Conservation (phyloP, 768 basidiomycete genomes). For the Auriscalpium microsporum region DNA sequence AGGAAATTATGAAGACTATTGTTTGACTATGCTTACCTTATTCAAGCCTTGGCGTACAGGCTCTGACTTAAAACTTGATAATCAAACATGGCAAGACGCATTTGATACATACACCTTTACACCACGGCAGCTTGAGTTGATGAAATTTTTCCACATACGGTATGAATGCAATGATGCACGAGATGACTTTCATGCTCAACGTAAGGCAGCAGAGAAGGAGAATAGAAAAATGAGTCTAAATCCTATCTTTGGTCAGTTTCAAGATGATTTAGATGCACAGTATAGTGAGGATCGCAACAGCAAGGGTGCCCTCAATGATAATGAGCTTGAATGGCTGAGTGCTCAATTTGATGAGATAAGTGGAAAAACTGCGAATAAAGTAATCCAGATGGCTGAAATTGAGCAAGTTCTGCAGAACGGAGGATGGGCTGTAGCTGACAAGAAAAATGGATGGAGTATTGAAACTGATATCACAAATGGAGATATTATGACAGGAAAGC, state of each 20-base stretch:
- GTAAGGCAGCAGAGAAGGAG: conserved; percentile 3
- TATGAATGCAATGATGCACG: conserved; percentile 30
- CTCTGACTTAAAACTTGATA: conserved; percentile 1
- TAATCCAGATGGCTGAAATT: too few species aligned
- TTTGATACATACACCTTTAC: conserved; percentile 16
- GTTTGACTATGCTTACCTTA: conserved; percentile 9
- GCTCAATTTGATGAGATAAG: too few species aligned
- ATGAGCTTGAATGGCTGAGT: too few species aligned
- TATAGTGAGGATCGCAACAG: not conserved
- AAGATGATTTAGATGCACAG: not conserved
- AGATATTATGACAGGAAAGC: too few species aligned
- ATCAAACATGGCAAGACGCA: conserved; percentile 18
- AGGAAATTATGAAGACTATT: conserved; percentile 14
- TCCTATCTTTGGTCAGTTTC: not conserved
- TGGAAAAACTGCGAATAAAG: too few species aligned
- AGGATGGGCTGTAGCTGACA: too few species aligned
- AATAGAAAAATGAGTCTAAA: too few species aligned
- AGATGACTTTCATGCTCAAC: conserved; percentile 23
- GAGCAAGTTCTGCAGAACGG: too few species aligned
- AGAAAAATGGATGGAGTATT: too few species aligned
- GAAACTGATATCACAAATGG: too few species aligned
- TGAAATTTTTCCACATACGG: conserved; percentile 24
- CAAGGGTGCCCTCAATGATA: too few species aligned
- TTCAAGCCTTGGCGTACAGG: conserved; percentile 9
- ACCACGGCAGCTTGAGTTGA: conserved; percentile 9